Conservation (phyloP, 208 protist genomes). For the Endotrypanum monterogeii region DNA sequence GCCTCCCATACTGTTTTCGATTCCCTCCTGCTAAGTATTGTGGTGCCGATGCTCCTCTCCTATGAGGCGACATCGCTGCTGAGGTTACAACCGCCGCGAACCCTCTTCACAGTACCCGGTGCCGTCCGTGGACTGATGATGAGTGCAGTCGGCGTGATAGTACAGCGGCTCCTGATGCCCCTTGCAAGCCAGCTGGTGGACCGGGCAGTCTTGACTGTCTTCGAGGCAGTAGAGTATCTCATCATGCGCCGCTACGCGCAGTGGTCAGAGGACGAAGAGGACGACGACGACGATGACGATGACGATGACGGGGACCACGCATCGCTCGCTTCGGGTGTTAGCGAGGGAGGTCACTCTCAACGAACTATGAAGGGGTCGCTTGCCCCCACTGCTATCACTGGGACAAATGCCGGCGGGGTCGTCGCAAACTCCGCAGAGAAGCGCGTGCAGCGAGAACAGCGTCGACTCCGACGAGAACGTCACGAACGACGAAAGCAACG, state of each 20-base stretch:
- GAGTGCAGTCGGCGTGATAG: slow-evolving; percentile 36
- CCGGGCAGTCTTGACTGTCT: slow-evolving; percentile 64
- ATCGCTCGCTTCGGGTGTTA: slow-evolving; percentile 20
- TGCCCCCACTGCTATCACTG: background rate
- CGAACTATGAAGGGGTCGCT: background rate
- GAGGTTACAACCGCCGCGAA: background rate
- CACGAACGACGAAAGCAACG: slow-evolving; percentile 17
- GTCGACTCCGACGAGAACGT: slow-evolving; percentile 19
- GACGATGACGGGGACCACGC: slow-evolving; percentile 16
- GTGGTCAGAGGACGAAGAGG: slow-evolving; percentile 45
- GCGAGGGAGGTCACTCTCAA: slow-evolving; percentile 5
- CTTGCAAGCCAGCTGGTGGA: slow-evolving; percentile 53
- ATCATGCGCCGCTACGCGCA: slow-evolving; percentile 69
- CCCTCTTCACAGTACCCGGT: slow-evolving; percentile 48
- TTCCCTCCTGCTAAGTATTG: slow-evolving; percentile 57
- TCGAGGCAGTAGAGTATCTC: slow-evolving; percentile 73
- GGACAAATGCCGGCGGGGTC: background rate
- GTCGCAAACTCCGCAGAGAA: slow-evolving; percentile 14
- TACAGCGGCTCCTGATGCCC: slow-evolving; percentile 64
- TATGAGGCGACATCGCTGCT: slow-evolving; percentile 1
- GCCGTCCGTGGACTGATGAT: slow-evolving; percentile 30
- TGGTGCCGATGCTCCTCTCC: slow-evolving; percentile 57
- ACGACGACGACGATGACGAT: slow-evolving; percentile 30
- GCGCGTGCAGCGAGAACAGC: slow-evolving; percentile 21
- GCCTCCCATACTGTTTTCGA: slow-evolving; percentile 70